phyloP scores from a whole-genome alignment of 192 early-diverging fungal genomes.

The Spinellus fusiger region DNA sequence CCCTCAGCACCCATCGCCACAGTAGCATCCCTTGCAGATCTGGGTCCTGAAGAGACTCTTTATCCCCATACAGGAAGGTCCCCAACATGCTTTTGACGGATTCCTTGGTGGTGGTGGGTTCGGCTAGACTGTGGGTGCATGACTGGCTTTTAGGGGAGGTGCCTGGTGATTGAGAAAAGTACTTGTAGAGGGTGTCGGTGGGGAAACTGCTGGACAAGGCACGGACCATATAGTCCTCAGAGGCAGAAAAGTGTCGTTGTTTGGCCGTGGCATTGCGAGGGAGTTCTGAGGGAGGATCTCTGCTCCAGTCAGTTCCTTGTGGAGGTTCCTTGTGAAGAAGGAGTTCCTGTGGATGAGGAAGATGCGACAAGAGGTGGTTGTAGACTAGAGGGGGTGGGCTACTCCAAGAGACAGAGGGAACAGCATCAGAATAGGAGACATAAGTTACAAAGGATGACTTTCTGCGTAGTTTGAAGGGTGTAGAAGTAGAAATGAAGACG shows the following conservation, averaged over 20 bases:
- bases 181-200: background rate
- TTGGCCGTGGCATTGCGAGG: background rate
- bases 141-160: constrained; percentile 8
- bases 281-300: background rate
- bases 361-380: background rate
- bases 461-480: constrained; percentile 19
- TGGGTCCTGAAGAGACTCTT: background rate
- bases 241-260: background rate
- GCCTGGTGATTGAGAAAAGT: background rate
- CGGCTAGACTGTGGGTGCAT: constrained; percentile 2
- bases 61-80: constrained; percentile 7
- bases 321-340: background rate
- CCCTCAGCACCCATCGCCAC: constrained; percentile 12
- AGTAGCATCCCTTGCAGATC: constrained; percentile 10
- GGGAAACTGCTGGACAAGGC: constrained; percentile 8
- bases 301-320: background rate
- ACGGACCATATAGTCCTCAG: background rate
- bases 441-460: constrained; percentile 1
- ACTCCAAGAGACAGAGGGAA: constrained; percentile 20
- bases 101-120: background rate
- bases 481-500: constrained; percentile 5
- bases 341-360: background rate
- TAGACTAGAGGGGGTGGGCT: constrained; percentile 12
- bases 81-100: constrained; percentile 8
- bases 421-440: constrained; percentile 2